These are phyloP conservation scores for Gyromitra esculenta DNA, from an alignment of 2,329 filamentous ascomycete genomes.

Conservation along the genomic window DNA sequence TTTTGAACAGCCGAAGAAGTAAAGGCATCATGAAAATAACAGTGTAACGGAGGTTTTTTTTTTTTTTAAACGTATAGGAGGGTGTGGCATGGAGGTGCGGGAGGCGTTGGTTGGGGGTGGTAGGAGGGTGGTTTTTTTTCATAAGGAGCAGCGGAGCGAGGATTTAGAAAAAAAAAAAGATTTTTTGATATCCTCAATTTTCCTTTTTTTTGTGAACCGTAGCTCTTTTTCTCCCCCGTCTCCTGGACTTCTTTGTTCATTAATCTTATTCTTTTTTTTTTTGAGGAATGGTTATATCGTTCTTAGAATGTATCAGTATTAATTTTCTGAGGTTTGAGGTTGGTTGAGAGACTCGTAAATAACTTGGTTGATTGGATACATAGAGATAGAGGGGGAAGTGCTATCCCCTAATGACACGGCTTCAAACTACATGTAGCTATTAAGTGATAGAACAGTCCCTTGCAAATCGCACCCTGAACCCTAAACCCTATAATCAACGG, in stretches of 20 bases:
- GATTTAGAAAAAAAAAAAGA: not conserved
- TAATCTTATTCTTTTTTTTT: not conserved
- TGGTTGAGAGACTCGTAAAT: not conserved
- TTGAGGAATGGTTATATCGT: not conserved
- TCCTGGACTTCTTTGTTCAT: no score
- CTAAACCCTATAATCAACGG: constrained; percentile 8
- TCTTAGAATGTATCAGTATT: constrained; percentile 15
- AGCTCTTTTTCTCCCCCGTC: not conserved
- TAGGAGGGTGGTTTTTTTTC: not conserved
- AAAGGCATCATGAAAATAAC: constrained; percentile 16
- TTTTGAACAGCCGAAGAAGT: constrained; percentile 1
- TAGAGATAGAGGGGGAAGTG: not conserved
- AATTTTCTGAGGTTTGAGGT: not conserved
- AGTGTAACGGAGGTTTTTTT: constrained; percentile 9
- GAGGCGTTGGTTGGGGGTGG: not conserved
- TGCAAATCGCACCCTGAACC: constrained; percentile 22
- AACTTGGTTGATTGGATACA: not conserved
- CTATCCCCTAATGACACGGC: no score
- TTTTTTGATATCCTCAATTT: constrained; percentile 5
- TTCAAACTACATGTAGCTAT: not conserved
- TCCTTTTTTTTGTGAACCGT: not conserved
- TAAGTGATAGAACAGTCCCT: not conserved
- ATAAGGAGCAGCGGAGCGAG: not conserved
- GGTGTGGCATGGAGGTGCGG: not conserved
- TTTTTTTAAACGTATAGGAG: not conserved